Percentiles rank a stretch among this genome's conserved stretches.
Evolutionary conservation across 2,329 filamentous ascomycete genomes (phyloP).

Genomic region (Fusarium nelsonii): DNA sequence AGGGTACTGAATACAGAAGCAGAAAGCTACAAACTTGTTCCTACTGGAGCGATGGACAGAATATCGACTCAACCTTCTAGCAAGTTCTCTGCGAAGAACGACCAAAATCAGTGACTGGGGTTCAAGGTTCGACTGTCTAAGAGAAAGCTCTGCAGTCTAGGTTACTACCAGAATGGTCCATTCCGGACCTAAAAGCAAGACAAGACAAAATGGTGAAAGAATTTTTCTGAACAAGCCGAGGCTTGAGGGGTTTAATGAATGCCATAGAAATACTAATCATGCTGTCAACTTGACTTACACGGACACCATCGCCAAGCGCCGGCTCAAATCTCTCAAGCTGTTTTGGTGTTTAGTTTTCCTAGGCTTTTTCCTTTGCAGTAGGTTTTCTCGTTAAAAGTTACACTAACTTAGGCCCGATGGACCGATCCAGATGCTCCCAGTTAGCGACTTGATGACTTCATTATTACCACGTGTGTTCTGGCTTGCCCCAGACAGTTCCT

Average conservation of each 20-base stretch:
- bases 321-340: slow-evolving; percentile 8
- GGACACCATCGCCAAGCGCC: slow-evolving; percentile 5
- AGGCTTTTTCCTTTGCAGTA: neutral
- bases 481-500: slow-evolving; percentile 8
- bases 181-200: neutral
- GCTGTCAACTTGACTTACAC: slow-evolving; percentile 12
- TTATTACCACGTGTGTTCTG: slow-evolving; percentile 29
- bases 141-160: neutral
- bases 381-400: neutral
- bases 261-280: neutral
- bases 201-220: neutral
- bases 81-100: neutral
- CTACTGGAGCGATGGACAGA: too few relatives aligned
- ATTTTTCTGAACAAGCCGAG: slow-evolving; percentile 18
- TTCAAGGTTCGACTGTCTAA: neutral
- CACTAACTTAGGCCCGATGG: neutral
- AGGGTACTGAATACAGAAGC: too few relatives aligned
- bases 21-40: too few relatives aligned
- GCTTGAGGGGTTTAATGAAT: slow-evolving; percentile 24
- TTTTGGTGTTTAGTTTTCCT: slow-evolving; percentile 1
- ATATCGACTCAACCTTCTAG: too few relatives aligned
- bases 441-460: slow-evolving; percentile 23
- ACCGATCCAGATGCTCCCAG: slow-evolving; percentile 15
- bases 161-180: neutral
- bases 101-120: neutral